Base-by-base conservation (phyloP, 306 rosid species). In the Cicer bijugum region DNA sequence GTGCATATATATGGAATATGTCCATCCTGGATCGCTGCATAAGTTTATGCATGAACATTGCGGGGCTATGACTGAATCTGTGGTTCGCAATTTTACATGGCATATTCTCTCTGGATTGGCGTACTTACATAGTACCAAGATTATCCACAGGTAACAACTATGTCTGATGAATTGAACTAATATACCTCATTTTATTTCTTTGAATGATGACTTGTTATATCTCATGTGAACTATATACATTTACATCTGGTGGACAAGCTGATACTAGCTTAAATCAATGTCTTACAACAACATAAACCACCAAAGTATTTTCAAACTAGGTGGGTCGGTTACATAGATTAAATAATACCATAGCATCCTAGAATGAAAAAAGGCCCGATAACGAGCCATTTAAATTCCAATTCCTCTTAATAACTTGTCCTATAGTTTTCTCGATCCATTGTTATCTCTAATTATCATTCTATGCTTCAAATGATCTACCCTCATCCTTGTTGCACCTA, bases 1-100 rank as follows among this genome's bases (percentile, higher is more conserved):
- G 74, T 93, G 81, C 86, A 93, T 93, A 82, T 93, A 90, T 85
- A 85, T 93, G 89, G 98, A 93, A 80, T 93, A 87, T 66, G 88
- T 93, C 62, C 74, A 87, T 80, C 98, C 98, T 23, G 98, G 98
- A 69, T 93, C 98, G 1, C 84, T 93, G 45, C 80, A 83, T 58
- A 93, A 89, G 81, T 93, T 85, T 79, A 88, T 90, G 67, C 90
- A 81, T 17, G 98, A 89, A 38, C 88, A 78, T 73, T 76, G 83
- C 69, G 93, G 91, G 75, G 88, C 91, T 51, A 79, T 92, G 72
- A 90, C 98, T 9, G 97, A 90, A 71, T 90, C 95, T 20, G 87
- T 92, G 5, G 85, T 93, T 84, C 98, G 97, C 73, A 89, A 85
- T 83, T 90, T 93, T 78, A 89, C 97, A 1, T 80, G 89, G 46